Evolutionary conservation across 1,139 yeast genomes (phyloP), one percentile per base, ranked within the genome.

Genomic region (Saccharomyces uvarum): DNA sequence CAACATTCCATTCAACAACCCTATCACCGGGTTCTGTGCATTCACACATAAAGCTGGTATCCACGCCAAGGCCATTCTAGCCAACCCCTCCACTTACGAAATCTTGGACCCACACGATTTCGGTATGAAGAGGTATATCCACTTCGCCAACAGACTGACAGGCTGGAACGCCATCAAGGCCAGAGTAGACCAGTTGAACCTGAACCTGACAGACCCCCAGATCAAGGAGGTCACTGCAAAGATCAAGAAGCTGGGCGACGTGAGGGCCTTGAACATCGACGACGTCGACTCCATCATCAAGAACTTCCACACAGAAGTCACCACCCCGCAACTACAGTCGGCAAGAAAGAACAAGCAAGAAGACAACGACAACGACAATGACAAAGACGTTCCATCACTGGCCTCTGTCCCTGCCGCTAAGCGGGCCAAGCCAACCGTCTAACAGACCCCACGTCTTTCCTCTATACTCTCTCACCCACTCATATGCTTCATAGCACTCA

Each of bases 81-180:
- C 99, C 59, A 93, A 91, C 76, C 99, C 99, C 61, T 88, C 97
- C 46, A 93, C 98, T 42, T 93, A 93, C 73, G 99, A 93, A 78
- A 93, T 93, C 67, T 81, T 93, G 72, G 88, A 87, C 72, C 99
- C 99, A 59, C 77, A 87, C 33, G 98, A 91, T 75, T 91, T 91
- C 71, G 97, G 97, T 72, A 82, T 91, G 73, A 85, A 95, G 52
- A 83, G 97, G 73, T 90, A 91, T 72, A 91, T 93, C 68, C 98
- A 93, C 75, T 91, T 93, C 72, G 98, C 98, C 64, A 91, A 91
- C 79, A 86, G 98, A 70, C 80, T 91, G 69, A 93, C 99, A 38
- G 99, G 99, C 55, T 93, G 99, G 99, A 93, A 93, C 73, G 98
- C 98, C 53, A 91, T 93, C 80, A 93, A 93, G 79, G 84, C 96